Percentiles rank a stretch among this genome's conserved stretches.
Conservation (phyloP, 2,329 filamentous ascomycete genomes). For the Penicillium sp. region DNA sequence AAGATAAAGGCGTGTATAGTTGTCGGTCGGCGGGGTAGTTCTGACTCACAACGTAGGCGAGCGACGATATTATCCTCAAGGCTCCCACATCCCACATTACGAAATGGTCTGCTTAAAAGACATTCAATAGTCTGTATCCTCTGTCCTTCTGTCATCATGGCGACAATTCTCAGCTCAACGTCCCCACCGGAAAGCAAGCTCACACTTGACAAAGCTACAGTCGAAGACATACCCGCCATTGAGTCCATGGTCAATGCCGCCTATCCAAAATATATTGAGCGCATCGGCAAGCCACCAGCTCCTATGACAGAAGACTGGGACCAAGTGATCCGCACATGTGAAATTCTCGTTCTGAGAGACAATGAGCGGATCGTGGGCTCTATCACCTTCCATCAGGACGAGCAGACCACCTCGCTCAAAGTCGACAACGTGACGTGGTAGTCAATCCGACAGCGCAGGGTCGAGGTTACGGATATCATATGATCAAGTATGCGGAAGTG, state of each 20-base stretch:
- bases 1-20: too few species aligned
- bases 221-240: constrained; percentile 14
- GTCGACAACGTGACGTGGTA: constrained; percentile 22
- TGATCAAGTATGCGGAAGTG: neutral
- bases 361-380: constrained; percentile 11
- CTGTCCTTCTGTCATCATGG: neutral
- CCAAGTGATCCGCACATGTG: constrained; percentile 6
- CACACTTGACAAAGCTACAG: constrained; percentile 10
- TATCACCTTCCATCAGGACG: constrained; percentile 9
- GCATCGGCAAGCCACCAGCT: constrained; percentile 23
- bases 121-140: neutral
- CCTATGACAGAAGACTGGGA: constrained; percentile 24
- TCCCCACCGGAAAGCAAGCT: neutral
- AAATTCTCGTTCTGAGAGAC: constrained; percentile 16
- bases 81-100: too few species aligned
- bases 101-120: neutral
- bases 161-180: neutral
- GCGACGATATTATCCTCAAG: too few species aligned
- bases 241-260: constrained; percentile 20
- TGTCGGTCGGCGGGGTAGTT: neutral
- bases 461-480: constrained; percentile 19
- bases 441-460: constrained; percentile 21
- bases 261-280: constrained; percentile 24
- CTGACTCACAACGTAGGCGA: neutral
- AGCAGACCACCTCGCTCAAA: constrained; percentile 5